phyloP scores from a whole-genome alignment of 2,329 filamentous ascomycete genomes.

The Lecanosticta acicola region DNA sequence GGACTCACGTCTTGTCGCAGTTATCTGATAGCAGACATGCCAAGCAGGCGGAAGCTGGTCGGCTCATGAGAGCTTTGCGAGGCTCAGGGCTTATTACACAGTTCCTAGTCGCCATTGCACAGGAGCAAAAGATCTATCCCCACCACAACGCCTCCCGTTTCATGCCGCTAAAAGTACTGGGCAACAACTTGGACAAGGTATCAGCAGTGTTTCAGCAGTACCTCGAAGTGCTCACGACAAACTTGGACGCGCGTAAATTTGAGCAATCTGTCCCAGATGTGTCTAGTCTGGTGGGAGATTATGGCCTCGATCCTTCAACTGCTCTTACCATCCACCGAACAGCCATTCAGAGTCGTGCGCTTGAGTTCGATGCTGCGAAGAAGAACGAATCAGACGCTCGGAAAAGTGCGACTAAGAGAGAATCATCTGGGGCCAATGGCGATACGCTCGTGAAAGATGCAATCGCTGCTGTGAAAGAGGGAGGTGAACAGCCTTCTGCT shows the following conservation, averaged over 20 bases:
- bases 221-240: conserved; percentile 78
- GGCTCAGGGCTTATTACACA: conserved; percentile 73
- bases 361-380: conserved; percentile 36
- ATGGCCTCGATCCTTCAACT: conserved; percentile 70
- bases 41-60: conserved; percentile 59
- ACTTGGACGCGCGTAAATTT: conserved; percentile 69
- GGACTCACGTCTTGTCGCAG: conserved; percentile 72
- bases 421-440: neutral
- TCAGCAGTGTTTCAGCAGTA: conserved; percentile 82
- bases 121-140: conserved; percentile 82
- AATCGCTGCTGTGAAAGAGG: conserved; percentile 13
- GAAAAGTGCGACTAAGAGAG: conserved; percentile 12
- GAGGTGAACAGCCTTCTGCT: conserved; percentile 3
- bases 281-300: conserved; percentile 66
- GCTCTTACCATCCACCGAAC: conserved; percentile 79
- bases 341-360: conserved; percentile 63
- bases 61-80: conserved; percentile 72
- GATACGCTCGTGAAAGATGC: conserved; percentile 24
- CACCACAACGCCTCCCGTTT: conserved; percentile 66
- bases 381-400: conserved; percentile 30
- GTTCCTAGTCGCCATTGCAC: conserved; percentile 82
- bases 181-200: conserved; percentile 83
- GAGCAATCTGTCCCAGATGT: conserved; percentile 72
- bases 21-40: conserved; percentile 78
- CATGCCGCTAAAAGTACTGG: conserved; percentile 81